A percentile compares a stretch with the other conserved stretches of the same genome.
Conservation (phyloP, 2,329 filamentous ascomycete genomes). For the Aspergillus piperis region DNA sequence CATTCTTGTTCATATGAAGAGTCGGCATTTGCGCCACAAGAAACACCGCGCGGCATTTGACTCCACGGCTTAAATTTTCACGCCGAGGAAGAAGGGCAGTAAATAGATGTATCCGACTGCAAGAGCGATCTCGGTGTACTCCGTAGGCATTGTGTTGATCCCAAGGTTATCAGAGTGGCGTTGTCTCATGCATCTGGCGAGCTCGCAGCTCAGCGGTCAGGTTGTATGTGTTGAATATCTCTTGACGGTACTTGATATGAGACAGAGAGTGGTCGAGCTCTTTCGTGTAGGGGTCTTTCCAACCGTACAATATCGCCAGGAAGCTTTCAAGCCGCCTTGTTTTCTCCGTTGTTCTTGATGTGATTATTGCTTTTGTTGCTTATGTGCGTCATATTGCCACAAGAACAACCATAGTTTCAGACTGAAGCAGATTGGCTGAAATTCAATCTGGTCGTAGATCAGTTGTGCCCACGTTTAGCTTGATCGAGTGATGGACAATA, state of each 20-base stretch:
- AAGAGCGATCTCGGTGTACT: background rate
- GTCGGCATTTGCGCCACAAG: background rate
- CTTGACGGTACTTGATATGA: background rate
- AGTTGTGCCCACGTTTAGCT: no score
- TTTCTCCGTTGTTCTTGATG: no score
- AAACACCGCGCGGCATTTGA: background rate
- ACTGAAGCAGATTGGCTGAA: no score
- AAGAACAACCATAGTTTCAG: no score
- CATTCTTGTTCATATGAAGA: background rate
- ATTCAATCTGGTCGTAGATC: no score
- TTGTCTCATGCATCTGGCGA: background rate
- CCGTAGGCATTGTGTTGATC: background rate
- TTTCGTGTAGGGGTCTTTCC: background rate
- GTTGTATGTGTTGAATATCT: background rate
- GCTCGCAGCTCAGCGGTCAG: background rate
- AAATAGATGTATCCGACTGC: background rate
- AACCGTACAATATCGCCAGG: no score
- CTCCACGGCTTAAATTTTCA: background rate
- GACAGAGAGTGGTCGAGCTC: background rate
- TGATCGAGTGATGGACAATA: no score
- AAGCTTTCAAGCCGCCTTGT: no score
- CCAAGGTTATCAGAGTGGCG: background rate
- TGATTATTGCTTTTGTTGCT: no score
- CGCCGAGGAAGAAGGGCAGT: background rate
- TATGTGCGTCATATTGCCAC: no score